Percentiles rank a stretch among this genome's conserved stretches.
phyloP scores from a whole-genome alignment of 139 green algal species.

The Picocystis salinarum region DNA sequence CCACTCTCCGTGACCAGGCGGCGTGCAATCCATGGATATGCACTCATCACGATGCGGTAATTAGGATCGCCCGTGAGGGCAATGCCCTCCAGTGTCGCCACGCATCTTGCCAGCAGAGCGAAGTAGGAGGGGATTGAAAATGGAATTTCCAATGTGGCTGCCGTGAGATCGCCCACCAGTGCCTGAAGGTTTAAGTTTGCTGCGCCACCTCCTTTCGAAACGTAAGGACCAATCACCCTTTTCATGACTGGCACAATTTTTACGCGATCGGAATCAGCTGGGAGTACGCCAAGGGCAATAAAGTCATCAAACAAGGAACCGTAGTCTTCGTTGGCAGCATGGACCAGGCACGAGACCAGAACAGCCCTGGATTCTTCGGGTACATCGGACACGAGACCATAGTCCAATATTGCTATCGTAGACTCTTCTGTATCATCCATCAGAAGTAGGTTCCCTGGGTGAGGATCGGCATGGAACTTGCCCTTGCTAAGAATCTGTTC shows the following conservation, averaged over 20 bases:
- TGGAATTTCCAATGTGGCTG: too few species aligned
- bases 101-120: conserved; percentile 39
- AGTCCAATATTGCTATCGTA: neutral
- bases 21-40: conserved; percentile 61
- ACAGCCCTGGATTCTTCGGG: neutral
- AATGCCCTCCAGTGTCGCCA: conserved; percentile 60
- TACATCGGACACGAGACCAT: neutral
- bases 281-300: conserved; percentile 46
- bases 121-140: conserved; percentile 87
- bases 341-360: neutral
- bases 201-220: conserved; percentile 51
- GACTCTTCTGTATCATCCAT: neutral
- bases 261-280: conserved; percentile 22
- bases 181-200: conserved; percentile 47
- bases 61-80: conserved; percentile 48
- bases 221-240: conserved; percentile 51
- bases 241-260: conserved; percentile 58
- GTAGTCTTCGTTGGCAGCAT: neutral
- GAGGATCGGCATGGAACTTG: conserved; percentile 28
- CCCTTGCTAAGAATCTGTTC: conserved; percentile 70
- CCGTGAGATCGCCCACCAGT: conserved; percentile 39
- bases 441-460: neutral
- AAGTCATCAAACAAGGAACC: neutral
- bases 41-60: conserved; percentile 58
- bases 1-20: conserved; percentile 19